Base-by-base conservation (phyloP, 441 rosid genomes). In the Adansonia rubrostipa region DNA sequence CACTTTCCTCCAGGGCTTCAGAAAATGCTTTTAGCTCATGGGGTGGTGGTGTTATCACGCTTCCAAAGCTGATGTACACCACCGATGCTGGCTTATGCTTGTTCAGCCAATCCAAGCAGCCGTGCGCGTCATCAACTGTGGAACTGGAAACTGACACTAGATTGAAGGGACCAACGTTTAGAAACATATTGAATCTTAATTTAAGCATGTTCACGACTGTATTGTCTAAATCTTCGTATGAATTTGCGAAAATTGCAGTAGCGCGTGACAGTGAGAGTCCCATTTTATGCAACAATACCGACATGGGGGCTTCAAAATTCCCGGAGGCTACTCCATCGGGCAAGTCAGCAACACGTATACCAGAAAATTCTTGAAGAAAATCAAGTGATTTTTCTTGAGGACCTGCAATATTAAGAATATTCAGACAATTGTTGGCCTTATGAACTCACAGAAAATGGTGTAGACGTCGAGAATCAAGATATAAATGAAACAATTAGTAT, bases 51-150 rank as follows among this genome's bases (percentile, higher is more conserved):
- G 42, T 20, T 4, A 77, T 61, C 15, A 84, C n/a, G 48, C 80
- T 82, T 3, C 92, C 91, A 51, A 88, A 87, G 54, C 86, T 73
- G 17, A 90, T 73, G 61, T 87, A 88, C 0, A 74, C 83, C 0
- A 90, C 88, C 0, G 91, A 83, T 2, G 78, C 57, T 0, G 45
- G 77, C 4, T 80, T 50, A 0, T 75, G 86, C 22, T 71, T 65
- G 74, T 82, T 77, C 20, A 90, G 57, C 88, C 89, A 90, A 2
- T 79, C 71, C 9, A 90, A n/a, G 82, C 90, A 88, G 28, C 83
- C 82, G 1, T 82, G 68, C 8, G 80, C 48, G 60, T 88, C 92
- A 0, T 70, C 19, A 19, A 5, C 7, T 0, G 60, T 36, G 40
- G 40, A 36, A 36, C 40, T 6, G 4, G 61, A 80, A 5, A 79